Evolutionary conservation across 2,329 filamentous ascomycete species (phyloP).

Genomic region (Colletotrichum chrysophilum): DNA sequence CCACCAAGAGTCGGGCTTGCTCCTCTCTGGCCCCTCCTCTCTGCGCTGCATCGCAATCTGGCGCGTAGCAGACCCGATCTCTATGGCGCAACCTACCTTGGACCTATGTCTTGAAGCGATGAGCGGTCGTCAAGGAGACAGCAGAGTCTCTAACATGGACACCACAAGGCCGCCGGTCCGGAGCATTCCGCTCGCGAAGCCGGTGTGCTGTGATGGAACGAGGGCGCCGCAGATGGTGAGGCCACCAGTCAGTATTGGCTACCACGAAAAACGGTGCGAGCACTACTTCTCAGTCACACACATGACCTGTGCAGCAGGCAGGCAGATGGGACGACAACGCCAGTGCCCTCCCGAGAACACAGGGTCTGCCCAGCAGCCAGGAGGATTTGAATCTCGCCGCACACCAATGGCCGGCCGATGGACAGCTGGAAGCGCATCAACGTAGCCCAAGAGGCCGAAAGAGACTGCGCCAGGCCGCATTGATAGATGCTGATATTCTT

Average conservation of each 20-base stretch:
- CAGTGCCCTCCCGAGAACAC: not conserved
- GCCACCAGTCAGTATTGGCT: not conserved
- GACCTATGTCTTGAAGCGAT: not conserved
- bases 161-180: not conserved
- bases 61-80: not conserved
- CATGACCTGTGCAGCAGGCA: not conserved
- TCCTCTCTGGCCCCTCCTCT: not conserved
- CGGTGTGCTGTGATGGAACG: not conserved
- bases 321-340: not conserved
- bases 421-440: not conserved
- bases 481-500: not conserved
- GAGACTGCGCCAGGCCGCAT: not conserved
- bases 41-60: conserved; percentile 1
- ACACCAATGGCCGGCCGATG: not conserved
- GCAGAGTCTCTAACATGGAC: not conserved
- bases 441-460: not conserved
- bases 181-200: not conserved
- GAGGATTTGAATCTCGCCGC: not conserved
- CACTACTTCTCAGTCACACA: not conserved
- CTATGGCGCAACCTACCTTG: not conserved
- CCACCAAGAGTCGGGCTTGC: not conserved
- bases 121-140: not conserved
- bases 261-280: not conserved
- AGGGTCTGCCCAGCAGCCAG: not conserved
- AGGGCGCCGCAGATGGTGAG: not conserved